phyloP scores from a whole-genome alignment of 495 filamentous ascomycete genomes.

The Penicillium malachiteum region DNA sequence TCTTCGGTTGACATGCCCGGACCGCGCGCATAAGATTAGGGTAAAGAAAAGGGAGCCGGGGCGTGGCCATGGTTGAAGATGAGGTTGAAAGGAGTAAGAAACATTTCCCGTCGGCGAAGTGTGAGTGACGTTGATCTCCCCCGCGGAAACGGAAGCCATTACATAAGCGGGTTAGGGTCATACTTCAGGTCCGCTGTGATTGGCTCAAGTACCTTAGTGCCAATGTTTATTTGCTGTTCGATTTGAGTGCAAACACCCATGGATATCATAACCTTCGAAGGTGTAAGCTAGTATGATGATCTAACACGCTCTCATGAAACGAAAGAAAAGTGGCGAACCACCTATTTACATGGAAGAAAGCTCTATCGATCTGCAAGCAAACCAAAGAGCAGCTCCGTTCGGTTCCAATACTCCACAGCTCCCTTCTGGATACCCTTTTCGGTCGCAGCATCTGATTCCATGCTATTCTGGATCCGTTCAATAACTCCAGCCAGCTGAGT shows the following conservation, averaged over 20 bases:
- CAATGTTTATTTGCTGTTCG: neutral
- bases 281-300: neutral
- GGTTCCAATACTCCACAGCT: slow-evolving; percentile 75
- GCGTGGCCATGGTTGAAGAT: slow-evolving; percentile 58
- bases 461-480: slow-evolving; percentile 44
- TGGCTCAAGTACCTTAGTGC: neutral
- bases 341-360: neutral
- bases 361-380: slow-evolving; percentile 36
- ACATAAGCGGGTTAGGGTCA: slow-evolving; percentile 6
- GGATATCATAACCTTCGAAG: no score
- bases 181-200: neutral
- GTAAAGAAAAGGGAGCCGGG: slow-evolving; percentile 72
- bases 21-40: slow-evolving; percentile 60
- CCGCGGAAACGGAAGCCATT: slow-evolving; percentile 35
- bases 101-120: slow-evolving; percentile 24
- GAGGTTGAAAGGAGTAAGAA: slow-evolving; percentile 8
- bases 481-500: slow-evolving; percentile 45
- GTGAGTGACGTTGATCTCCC: slow-evolving; percentile 27
- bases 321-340: neutral
- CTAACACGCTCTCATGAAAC: neutral
- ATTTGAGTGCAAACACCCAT: neutral
- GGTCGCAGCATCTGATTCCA: slow-evolving; percentile 42
- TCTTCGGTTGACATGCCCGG: slow-evolving; percentile 37
- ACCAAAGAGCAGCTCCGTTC: slow-evolving; percentile 73
- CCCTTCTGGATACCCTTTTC: slow-evolving; percentile 53